Percentiles rank a stretch among this genome's conserved stretches.
These are phyloP conservation scores for Venturia effusa DNA, from an alignment of 2,329 filamentous ascomycete genomes.

Conservation along the genomic window DNA sequence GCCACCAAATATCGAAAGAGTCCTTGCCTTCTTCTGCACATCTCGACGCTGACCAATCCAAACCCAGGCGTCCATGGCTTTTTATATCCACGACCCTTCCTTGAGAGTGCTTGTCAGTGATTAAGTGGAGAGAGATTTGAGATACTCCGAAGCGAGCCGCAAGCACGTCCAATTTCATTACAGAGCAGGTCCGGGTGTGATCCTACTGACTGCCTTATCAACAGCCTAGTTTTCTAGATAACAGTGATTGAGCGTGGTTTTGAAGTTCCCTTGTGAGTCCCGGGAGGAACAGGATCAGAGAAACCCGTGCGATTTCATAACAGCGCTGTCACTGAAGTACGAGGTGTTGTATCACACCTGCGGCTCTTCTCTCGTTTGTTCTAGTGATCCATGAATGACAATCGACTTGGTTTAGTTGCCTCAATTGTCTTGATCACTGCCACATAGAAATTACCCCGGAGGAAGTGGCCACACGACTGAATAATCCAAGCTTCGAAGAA, in stretches of 20 bases:
- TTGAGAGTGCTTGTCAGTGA: conserved; percentile 3
- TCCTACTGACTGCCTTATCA: neutral
- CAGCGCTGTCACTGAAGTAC: too few relatives aligned
- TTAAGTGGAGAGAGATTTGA: neutral
- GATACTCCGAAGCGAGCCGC: neutral
- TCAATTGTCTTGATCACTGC: neutral
- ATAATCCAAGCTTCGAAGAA: neutral
- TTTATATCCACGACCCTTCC: neutral
- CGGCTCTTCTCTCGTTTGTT: too few relatives aligned
- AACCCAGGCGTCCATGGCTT: neutral
- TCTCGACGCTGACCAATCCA: conserved; percentile 21
- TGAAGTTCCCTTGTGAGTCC: too few relatives aligned
- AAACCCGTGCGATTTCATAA: too few relatives aligned
- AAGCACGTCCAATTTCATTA: neutral
- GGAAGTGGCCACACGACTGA: neutral
- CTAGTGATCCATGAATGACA: too few relatives aligned
- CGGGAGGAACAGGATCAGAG: too few relatives aligned
- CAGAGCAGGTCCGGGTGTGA: neutral
- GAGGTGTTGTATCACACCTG: too few relatives aligned
- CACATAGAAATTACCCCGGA: too few relatives aligned
- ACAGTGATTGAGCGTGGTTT: neutral
- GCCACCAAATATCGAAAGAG: conserved; percentile 21
- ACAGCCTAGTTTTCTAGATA: neutral
- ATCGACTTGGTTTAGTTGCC: too few relatives aligned
- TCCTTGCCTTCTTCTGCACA: conserved; percentile 22